Evolutionary conservation across 352 stramenopile genomes (phyloP).

Genomic region (Phytopythium boreale): DNA sequence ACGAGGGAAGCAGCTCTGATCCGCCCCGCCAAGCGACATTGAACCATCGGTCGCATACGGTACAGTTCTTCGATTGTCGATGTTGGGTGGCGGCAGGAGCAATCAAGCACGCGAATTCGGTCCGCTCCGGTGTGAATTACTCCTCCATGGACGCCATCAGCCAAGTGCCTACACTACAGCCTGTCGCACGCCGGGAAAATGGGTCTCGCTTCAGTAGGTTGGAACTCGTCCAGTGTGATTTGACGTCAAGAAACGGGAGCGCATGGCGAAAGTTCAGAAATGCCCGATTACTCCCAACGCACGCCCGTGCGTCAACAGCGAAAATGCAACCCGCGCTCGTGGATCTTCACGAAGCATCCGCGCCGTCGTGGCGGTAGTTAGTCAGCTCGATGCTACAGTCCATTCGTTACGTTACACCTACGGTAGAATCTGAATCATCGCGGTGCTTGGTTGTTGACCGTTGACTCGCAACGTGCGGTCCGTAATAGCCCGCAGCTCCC

Average conservation of each 20-base stretch:
- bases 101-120: neutral
- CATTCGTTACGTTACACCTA: too few species aligned
- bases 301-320: neutral
- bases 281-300: neutral
- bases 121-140: neutral
- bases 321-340: neutral
- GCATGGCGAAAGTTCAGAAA: constrained; percentile 1
- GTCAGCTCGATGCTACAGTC: neutral
- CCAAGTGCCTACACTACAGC: neutral
- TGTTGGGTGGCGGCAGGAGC: constrained; percentile 2
- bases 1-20: neutral
- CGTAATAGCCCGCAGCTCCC: neutral
- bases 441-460: neutral
- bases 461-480: neutral
- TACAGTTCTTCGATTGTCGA: neutral
- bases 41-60: neutral
- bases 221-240: neutral
- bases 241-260: neutral
- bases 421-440: too few species aligned
- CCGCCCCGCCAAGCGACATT: neutral
- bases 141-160: constrained; percentile 1
- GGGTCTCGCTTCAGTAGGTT: neutral
- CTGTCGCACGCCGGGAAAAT: neutral
- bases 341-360: too few species aligned
- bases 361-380: neutral